Conservation (phyloP, 1,139 yeast species). For the Kodamaea suecica region DNA sequence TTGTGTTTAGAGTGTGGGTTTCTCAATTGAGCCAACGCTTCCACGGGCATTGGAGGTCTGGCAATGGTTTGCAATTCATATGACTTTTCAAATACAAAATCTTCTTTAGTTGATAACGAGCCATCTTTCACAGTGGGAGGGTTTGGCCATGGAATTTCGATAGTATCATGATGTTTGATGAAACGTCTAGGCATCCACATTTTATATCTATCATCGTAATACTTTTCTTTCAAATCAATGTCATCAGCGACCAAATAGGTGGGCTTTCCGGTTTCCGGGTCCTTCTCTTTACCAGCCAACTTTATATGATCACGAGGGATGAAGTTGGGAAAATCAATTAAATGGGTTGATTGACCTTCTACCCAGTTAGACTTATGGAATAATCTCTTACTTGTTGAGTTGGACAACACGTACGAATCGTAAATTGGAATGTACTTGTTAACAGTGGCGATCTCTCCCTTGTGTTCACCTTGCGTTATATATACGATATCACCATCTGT, state of each 20-base stretch:
- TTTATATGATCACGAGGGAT: conserved; percentile 45
- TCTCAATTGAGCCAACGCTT: conserved; percentile 66
- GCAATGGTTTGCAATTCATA: conserved; percentile 69
- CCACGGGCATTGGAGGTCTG: conserved; percentile 65
- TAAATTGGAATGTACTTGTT: conserved; percentile 27
- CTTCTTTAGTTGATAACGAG: conserved; percentile 54
- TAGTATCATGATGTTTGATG: conserved; percentile 62
- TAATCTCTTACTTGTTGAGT: conserved; percentile 34
- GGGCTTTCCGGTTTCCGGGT: conserved; percentile 59
- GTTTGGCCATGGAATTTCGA: conserved; percentile 88
- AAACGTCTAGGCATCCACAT: conserved; percentile 74
- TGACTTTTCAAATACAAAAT: conserved; percentile 66
- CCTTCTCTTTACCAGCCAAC: conserved; percentile 73
- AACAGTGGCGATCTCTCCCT: conserved; percentile 66
- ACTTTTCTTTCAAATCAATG: conserved; percentile 59
- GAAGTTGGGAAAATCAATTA: conserved; percentile 62
- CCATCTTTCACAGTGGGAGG: conserved; percentile 66
- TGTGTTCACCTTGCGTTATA: conserved; percentile 63
- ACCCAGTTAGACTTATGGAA: conserved; percentile 72
- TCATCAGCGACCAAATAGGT: conserved; percentile 72
- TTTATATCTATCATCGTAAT: conserved; percentile 74
- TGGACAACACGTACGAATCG: conserved; percentile 35
- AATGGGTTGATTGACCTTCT: conserved; percentile 68
- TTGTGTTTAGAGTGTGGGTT: conserved; percentile 64
- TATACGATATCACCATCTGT: conserved; percentile 44